Conservation (phyloP, 2,329 filamentous ascomycete species). For the Pseudodiploospora longispora region DNA sequence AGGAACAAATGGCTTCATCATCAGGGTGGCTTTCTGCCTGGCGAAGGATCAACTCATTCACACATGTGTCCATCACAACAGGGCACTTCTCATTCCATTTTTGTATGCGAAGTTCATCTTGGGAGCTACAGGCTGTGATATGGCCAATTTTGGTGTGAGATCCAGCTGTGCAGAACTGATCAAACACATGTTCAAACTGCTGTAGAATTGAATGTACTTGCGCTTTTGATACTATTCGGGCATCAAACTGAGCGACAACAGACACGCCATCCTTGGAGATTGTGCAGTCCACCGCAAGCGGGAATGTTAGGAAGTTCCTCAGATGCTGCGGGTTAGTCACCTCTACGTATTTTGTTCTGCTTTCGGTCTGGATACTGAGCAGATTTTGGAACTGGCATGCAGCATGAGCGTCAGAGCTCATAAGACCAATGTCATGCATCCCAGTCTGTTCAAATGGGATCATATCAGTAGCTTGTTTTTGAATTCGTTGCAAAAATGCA, state of each 20-base stretch:
- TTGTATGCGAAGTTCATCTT: neutral
- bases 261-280: neutral
- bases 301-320: neutral
- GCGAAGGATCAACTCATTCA: neutral
- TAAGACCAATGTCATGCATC: constrained; percentile 18
- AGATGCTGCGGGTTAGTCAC: neutral
- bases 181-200: neutral
- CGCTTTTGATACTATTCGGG: neutral
- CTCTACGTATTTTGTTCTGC: neutral
- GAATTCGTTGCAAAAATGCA: constrained; percentile 6
- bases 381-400: constrained; percentile 13
- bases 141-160: neutral
- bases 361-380: constrained; percentile 16
- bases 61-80: neutral
- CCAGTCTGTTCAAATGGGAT: constrained; percentile 16
- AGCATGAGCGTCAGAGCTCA: neutral
- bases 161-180: neutral
- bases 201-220: neutral
- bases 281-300: neutral
- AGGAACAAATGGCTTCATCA: neutral
- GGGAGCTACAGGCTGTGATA: neutral
- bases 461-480: constrained; percentile 14
- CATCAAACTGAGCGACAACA: neutral
- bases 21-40: neutral
- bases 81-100: neutral